These are phyloP conservation scores for Aureobasidium sp. DNA, from an alignment of 2,329 filamentous ascomycete species.

Conservation along the genomic window DNA sequence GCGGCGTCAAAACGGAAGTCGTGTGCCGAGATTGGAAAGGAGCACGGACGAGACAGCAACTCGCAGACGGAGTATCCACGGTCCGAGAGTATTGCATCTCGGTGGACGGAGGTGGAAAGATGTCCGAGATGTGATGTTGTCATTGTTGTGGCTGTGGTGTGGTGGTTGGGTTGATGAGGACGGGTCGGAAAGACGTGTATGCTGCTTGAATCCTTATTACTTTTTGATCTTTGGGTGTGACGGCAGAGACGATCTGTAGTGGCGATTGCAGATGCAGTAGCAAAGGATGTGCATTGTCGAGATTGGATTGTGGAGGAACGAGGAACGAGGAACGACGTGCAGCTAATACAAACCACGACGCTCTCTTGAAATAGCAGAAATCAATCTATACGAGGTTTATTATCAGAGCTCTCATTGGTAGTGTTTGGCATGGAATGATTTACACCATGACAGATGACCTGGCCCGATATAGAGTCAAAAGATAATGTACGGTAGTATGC, in stretches of 20 bases:
- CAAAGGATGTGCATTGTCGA: neutral
- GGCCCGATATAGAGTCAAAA: too few relatives aligned
- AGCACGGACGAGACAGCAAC: neutral
- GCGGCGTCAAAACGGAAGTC: neutral
- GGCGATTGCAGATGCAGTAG: neutral
- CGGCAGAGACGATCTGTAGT: neutral
- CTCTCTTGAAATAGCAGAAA: neutral
- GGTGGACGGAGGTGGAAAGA: neutral
- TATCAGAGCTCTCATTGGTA: neutral
- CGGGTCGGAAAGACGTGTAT: constrained; percentile 4
- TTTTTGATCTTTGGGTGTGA: neutral
- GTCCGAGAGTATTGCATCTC: neutral
- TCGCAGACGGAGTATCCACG: neutral
- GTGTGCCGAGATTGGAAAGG: neutral
- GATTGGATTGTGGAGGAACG: neutral
- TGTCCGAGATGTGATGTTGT: neutral
- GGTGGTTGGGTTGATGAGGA: neutral
- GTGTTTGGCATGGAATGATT: neutral
- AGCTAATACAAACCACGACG: too few relatives aligned
- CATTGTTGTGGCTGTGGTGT: neutral
- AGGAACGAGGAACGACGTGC: too few relatives aligned
- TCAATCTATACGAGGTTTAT: neutral
- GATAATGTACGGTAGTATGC: neutral
- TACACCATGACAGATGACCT: neutral
- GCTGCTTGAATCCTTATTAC: neutral